Base-by-base conservation (phyloP, 1,284 basidiomycete genomes). In the Microbotryum lychnidis-dioicae region DNA sequence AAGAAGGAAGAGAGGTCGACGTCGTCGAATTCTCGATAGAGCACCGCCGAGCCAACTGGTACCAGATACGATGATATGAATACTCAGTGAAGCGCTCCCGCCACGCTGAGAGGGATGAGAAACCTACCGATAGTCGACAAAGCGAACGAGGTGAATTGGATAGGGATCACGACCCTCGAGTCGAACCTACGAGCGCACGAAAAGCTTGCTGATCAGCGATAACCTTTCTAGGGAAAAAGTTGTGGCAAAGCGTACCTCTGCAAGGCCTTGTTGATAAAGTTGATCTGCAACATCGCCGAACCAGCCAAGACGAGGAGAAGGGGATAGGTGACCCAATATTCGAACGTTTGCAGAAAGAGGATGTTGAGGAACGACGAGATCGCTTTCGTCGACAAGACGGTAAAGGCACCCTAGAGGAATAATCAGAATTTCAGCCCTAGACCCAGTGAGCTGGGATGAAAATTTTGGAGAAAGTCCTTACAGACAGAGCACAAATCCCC, bases 371-470 rank as follows among this genome's bases (percentile, higher is more conserved):
- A 78, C 1, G 87, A 89, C 16, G 91, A 93, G 46, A 96, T 77
- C 1, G 89, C 93, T 73, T 98, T 97, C 2, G 94, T 97, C 0
- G 90, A 85, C 4, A 98, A 79, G 0, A 97, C 93, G 1, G 93
- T 97, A 74, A 93, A 97, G 6, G 91, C 93, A 29, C 91, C 91
- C 86, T 64, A 0, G 65, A 16, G 49, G 6, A 23, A n/a, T 18
- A 27, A 10, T 31, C 27, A n/a, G 14, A 6, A 0, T 27, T 27
- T 27, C 5, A 27, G 27, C 27, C 27, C 27, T 27, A 27, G 27
- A 27, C 27, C 27, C 27, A 6, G 27, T 27, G 0, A 27, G 0
- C 27, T 27, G 27, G 27, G 1, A 27, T 27, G 27, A 6, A 6
- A 6, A 27, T 27, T 27, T 27, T 27, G 27, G n/a, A 27, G 5